Base-by-base conservation (phyloP, 78 protist genomes). In the Dictyostelium capitatum region DNA sequence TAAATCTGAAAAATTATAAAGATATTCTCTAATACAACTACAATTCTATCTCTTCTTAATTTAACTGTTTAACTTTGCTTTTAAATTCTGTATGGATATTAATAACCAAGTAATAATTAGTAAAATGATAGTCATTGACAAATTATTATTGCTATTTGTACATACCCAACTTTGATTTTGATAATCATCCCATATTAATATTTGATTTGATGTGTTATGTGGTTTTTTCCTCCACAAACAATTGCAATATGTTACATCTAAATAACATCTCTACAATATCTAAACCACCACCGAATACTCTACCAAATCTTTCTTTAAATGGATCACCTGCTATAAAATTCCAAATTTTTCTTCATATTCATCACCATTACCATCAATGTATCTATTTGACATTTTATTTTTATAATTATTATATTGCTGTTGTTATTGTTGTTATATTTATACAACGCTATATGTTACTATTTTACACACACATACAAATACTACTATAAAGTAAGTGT, bases 171-270 rank as follows among this genome's bases (percentile, higher is more conserved):
- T 98, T 98, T 19, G 97, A 62, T 90, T 83, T 59, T 83, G 96
- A 70, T 89, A 92, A 90, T 99, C 99, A 77, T 99, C 99, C 99
- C 99, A 99, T 11, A 99, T 93, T 81, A 98, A 64, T 17, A 90
- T 89, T 70, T 97, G 97, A 79, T 97, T 96, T n/a, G 94, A 90
- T 11, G 98, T 97, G 47, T 80, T 98, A 41, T 91, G 77, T 23
- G 99, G 99, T 50, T 95, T 84, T 17, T 57, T 53, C 99, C 99
- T n/a, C 98, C 99, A 87, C 99, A 98, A 30, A 98, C 99, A n/a
- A 98, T 96, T 14, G 99, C 99, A 6, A 98, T 32, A 97, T 97
- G 81, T 98, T 98, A 92, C 98, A 97, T 14, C 99, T 97, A 89
- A 98, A 98, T 41, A 98, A 95, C 99, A 98, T 98, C 80, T 97